A percentile compares a stretch with the other conserved stretches of the same genome.
phyloP scores from a whole-genome alignment of 2,329 filamentous ascomycete species.

The Albifimbria verrucaria region DNA sequence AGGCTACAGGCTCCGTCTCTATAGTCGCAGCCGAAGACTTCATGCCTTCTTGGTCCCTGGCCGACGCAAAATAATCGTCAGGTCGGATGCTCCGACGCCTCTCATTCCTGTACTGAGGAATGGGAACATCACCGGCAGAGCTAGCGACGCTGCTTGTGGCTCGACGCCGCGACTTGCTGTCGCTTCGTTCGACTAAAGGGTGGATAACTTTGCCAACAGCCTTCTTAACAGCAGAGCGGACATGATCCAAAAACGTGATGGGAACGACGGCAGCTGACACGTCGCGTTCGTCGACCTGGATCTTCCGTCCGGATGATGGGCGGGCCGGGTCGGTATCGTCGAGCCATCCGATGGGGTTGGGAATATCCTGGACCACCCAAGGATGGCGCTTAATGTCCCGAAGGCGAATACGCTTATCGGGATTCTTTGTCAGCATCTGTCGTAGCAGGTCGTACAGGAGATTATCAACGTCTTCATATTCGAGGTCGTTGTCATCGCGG shows the following conservation, averaged over 20 bases:
- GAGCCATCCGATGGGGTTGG: slow-evolving; percentile 77
- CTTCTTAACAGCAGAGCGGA: slow-evolving; percentile 74
- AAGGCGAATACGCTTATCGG: slow-evolving; percentile 80
- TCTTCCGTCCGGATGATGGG: slow-evolving; percentile 75
- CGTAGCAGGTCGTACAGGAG: slow-evolving; percentile 74
- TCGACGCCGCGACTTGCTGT: slow-evolving; percentile 51
- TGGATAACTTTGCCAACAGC: slow-evolving; percentile 62
- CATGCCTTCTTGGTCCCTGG: slow-evolving; percentile 31
- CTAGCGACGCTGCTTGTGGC: slow-evolving; percentile 63
- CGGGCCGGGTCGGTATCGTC: slow-evolving; percentile 86
- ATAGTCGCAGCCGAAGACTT: slow-evolving; percentile 12
- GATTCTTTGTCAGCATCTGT: slow-evolving; percentile 84
- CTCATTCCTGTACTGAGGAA: slow-evolving; percentile 50
- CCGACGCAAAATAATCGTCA: slow-evolving; percentile 52
- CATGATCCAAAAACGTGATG: slow-evolving; percentile 80
- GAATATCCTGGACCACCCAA: slow-evolving; percentile 80
- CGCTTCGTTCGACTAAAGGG: slow-evolving; percentile 54
- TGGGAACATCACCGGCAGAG: slow-evolving; percentile 57
- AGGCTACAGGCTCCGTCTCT: slow-evolving; percentile 24
- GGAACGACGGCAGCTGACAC: slow-evolving; percentile 88
- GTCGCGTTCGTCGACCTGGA: slow-evolving; percentile 88
- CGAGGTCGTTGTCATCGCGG: slow-evolving; percentile 72
- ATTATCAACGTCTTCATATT: slow-evolving; percentile 83
- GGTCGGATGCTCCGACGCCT: slow-evolving; percentile 52
- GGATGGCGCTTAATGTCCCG: slow-evolving; percentile 91